Evolutionary conservation across 1,284 basidiomycete genomes (phyloP), one percentile per base, ranked within the genome.

Genomic region (Marasmius sp.): DNA sequence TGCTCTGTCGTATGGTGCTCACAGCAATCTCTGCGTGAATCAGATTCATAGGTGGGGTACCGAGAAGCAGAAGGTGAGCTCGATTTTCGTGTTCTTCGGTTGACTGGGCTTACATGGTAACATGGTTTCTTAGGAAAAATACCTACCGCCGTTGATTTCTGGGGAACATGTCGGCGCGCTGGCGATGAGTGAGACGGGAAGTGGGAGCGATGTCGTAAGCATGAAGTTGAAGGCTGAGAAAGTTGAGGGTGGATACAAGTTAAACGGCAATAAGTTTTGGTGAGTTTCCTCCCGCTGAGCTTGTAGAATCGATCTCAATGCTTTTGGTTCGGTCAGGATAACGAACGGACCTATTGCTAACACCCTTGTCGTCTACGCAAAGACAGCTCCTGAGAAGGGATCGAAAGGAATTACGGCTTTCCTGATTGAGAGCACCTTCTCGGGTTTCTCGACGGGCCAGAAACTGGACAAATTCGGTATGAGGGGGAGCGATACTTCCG

Each of bases 381-480:
- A 96, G 77, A 94, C 94, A 6, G 83, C 85, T 11, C 92, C 92
- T 0, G 84, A 87, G 58, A 85, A 83, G 69, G 88, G 86, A 10
- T 91, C 91, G 27, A 96, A 93, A 73, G 94, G 95, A 16, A 95
- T 98, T 67, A 97, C 95, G 0, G 88, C 95, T 0, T 98, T 98
- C 77, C 88, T 98, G 66, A 81, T 98, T 62, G 94, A 97, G 76
- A 88, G 85, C 47, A 86, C 77, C 1, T 93, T 87, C 74, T 75
- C 84, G 39, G 96, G 96, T 6, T 98, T 98, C 77, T 92, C 92
- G 14, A 93, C 93, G 1, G 89, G 92, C 67, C 93, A 91, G 66
- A 95, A 95, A 69, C 81, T 98, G 20, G 95, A 98, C 78, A 98
- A 98, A 75, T 88, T 98, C 69, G 95, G 95, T 0, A 98, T 98